phyloP scores from a whole-genome alignment of 352 stramenopile species.

The Phytophthora niederhauseri region DNA sequence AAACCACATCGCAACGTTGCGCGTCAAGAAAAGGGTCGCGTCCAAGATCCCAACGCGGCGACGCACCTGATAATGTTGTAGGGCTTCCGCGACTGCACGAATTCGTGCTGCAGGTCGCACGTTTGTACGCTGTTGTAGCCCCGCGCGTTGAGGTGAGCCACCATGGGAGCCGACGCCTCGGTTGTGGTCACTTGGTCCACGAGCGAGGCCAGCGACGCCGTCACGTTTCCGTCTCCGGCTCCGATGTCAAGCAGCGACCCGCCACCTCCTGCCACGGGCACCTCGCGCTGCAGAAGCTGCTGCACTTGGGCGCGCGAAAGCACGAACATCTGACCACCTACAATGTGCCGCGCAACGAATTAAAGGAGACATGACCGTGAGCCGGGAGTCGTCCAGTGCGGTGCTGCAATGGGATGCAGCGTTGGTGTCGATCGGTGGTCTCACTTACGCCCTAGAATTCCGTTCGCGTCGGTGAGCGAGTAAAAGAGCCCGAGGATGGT shows the following conservation, averaged over 20 bases:
- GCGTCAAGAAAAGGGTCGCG: constrained; percentile 27
- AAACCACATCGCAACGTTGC: constrained; percentile 35
- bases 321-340: constrained; percentile 91
- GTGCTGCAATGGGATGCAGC: constrained; percentile 11
- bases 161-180: constrained; percentile 83
- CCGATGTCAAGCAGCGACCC: constrained; percentile 80
- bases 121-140: constrained; percentile 84
- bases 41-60: constrained; percentile 11
- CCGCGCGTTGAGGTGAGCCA: constrained; percentile 70
- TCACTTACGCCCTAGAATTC: constrained; percentile 79
- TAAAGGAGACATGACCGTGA: constrained; percentile 21
- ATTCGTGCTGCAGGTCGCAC: constrained; percentile 66
- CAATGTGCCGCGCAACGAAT: constrained; percentile 2
- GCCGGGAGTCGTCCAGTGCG: constrained; percentile 18
- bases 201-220: constrained; percentile 74
- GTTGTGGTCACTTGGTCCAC: constrained; percentile 73
- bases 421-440: constrained; percentile 2
- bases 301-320: constrained; percentile 76
- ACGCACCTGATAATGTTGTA: constrained; percentile 86
- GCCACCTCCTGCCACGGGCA: constrained; percentile 33
- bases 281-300: constrained; percentile 58
- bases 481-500: constrained; percentile 80
- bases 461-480: constrained; percentile 83
- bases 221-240: constrained; percentile 86
- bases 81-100: constrained; percentile 66